Conservation (phyloP, 495 filamentous ascomycete genomes). For the Friedmanniomyces simplex region DNA sequence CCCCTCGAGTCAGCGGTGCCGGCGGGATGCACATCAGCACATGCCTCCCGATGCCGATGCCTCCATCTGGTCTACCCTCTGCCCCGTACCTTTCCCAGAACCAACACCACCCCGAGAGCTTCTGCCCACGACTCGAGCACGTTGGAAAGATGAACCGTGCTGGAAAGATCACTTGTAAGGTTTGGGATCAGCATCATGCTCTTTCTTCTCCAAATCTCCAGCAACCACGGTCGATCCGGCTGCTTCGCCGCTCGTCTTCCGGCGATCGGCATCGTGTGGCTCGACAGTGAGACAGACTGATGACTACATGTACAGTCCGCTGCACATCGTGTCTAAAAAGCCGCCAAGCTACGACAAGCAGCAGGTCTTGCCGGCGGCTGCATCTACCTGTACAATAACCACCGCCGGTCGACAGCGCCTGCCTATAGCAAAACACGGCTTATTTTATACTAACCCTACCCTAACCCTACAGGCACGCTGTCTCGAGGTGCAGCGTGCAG, state of each 20-base stretch:
- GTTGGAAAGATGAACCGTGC: no score
- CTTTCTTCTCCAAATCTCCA: background rate
- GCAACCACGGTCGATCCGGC: no score
- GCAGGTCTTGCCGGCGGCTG: background rate
- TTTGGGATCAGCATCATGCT: background rate
- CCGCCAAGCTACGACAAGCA: background rate
- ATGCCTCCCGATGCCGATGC: background rate
- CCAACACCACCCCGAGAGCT: background rate
- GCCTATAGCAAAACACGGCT: no score
- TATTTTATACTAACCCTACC: no score
- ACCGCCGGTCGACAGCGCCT: background rate
- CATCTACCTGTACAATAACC: no score
- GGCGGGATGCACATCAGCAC: background rate
- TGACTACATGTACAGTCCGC: no score
- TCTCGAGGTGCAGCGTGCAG: background rate
- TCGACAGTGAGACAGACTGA: no score
- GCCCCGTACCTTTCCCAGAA: background rate
- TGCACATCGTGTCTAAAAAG: background rate
- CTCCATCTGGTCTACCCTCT: background rate
- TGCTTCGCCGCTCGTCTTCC: no score
- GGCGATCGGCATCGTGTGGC: background rate
- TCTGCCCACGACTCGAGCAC: no score
- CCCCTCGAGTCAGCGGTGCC: background rate
- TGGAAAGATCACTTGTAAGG: slow-evolving; percentile 1
- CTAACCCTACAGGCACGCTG: background rate